Base-by-base conservation (phyloP, 441 rosid species). In the Eugenia klotzschiana region DNA sequence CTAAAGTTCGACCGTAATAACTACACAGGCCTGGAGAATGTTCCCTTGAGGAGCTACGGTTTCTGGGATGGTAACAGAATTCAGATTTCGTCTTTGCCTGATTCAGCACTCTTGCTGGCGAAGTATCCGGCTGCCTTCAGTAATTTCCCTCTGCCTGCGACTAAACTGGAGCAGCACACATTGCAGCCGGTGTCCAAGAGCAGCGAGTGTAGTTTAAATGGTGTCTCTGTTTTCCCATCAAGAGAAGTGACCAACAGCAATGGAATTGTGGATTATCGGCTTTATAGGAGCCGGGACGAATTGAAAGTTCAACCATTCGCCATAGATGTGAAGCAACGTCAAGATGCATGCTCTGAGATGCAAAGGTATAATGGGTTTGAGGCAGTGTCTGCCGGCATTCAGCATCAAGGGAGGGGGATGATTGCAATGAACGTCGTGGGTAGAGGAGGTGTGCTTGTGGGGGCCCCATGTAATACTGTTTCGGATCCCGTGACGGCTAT, bases 11-110 rank as follows among this genome's bases (percentile, higher is more conserved):
- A 94, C 82, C 83, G 74, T 57, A 89, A 84, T 58, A 90, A 89
- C 83, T 87, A 83, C 83, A 79, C 82, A 84, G 91, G 89, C 37
- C 91, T 91, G 29, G 96, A 96, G 86, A 95, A 93, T 88, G 91
- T 89, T 81, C 95, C 98, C 5, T 80, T 87, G 83, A 91, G 89
- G 82, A 92, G 93, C 89, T 93, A 94, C 51, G 94, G 98, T 23
- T 93, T 88, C 85, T 94, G 99, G 99, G 98, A 94, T 88, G 98
- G 98, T 83, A 94, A 82, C 85, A 91, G 91, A 87, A 92, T 94
- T 57, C 98, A 91, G 83, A 92, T 91, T 87, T 82, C 97, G 64
- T 88, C 98, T 51, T 82, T 94, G 83, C 96, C 98, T 0, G 94
- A 95, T 84, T 94, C 98, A 2, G 88, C 95, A 20, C 84, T 89